Evolutionary conservation across 2,329 filamentous ascomycete species (phyloP).

Genomic region (Ciborinia camelliae): DNA sequence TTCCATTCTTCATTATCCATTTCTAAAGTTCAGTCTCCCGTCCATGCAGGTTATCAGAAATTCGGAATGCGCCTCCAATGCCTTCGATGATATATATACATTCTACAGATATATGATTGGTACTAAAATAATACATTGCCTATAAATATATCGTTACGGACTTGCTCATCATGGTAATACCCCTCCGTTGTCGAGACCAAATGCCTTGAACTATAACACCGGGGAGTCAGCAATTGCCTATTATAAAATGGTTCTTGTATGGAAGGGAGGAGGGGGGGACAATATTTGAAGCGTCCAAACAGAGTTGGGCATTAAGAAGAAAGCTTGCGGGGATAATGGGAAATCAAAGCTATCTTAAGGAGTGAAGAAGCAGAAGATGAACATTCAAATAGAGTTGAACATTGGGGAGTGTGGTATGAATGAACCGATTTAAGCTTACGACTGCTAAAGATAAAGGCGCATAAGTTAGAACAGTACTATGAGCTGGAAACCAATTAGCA

Average conservation of each 20-base stretch:
- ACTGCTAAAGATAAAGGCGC: slow-evolving; percentile 62
- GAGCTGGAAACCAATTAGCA: slow-evolving; percentile 46
- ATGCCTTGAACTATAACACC: slow-evolving; percentile 49
- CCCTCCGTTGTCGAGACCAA: slow-evolving; percentile 45
- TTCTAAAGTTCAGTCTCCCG: too few relatives aligned
- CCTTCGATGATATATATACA: background rate
- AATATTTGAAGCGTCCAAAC: background rate
- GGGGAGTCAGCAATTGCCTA: background rate
- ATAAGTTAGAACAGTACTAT: slow-evolving; percentile 67
- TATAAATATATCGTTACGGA: background rate
- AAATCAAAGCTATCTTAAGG: background rate
- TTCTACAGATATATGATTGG: background rate
- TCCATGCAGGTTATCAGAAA: too few relatives aligned
- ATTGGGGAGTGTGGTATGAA: background rate
- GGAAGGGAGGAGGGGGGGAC: background rate
- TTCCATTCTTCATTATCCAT: background rate
- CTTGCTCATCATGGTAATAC: slow-evolving; percentile 18
- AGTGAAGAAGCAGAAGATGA: background rate
- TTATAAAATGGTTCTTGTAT: background rate
- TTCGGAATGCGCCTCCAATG: background rate
- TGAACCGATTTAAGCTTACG: background rate
- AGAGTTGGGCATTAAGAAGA: background rate
- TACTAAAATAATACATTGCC: background rate
- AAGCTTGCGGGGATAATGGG: background rate
- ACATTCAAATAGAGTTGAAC: too few relatives aligned